A percentile compares a stretch with the other conserved stretches of the same genome.
Conservation (phyloP, 139 green algal genomes). For the Chlorella sp. region DNA sequence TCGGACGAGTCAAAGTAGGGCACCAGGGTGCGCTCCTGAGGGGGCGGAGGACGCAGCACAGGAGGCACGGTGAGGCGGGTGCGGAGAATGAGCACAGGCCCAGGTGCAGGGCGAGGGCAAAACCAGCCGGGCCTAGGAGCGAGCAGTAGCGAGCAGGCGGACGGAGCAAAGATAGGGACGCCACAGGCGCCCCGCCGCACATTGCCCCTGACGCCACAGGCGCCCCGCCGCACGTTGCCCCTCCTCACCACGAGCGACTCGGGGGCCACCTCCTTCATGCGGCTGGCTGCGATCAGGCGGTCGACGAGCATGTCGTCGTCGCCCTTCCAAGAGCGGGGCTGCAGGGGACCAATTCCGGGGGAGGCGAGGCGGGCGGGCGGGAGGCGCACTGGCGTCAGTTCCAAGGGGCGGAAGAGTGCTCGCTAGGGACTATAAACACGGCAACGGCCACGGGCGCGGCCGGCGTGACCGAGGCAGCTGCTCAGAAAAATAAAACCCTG, state of each 20-base stretch:
- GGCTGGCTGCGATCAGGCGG: slow-evolving; percentile 27
- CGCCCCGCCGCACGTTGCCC: background rate
- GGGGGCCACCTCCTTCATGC: slow-evolving; percentile 6
- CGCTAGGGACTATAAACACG: background rate
- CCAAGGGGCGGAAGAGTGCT: background rate
- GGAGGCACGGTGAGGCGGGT: background rate
- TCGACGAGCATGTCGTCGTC: slow-evolving; percentile 38
- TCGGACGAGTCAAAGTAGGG: slow-evolving; percentile 42
- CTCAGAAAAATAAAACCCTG: background rate
- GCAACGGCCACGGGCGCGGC: background rate
- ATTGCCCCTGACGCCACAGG: background rate
- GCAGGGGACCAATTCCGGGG: background rate
- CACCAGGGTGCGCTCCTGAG: slow-evolving; percentile 47
- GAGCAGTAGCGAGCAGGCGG: no score
- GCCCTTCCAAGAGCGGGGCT: slow-evolving; percentile 39
- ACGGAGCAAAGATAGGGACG: no score
- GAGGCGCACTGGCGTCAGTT: background rate
- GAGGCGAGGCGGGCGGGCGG: background rate
- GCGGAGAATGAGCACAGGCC: background rate
- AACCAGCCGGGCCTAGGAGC: no score
- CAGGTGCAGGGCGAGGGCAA: background rate
- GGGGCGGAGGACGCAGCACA: background rate
- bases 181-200: no score
- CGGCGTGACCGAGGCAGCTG: no score
- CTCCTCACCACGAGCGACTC: slow-evolving; percentile 28